Percentiles rank a stretch among this genome's conserved stretches.
These are phyloP conservation scores for Globisporangium apiculatum DNA, from an alignment of 352 stramenopile genomes.

Conservation along the genomic window DNA sequence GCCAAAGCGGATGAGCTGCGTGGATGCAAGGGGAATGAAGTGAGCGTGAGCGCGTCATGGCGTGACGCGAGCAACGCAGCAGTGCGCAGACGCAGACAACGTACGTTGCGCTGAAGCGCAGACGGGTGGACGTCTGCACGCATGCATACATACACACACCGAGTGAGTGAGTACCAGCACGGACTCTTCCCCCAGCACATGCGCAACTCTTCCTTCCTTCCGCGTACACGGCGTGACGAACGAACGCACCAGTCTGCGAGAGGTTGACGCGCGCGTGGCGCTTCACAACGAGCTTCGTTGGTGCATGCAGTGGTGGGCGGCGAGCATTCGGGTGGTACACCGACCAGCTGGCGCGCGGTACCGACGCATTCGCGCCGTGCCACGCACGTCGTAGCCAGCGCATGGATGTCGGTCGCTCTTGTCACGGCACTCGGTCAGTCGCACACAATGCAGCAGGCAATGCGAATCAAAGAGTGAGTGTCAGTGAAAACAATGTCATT, in stretches of 20 bases:
- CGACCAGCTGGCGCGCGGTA: conserved; percentile 41
- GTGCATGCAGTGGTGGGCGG: conserved; percentile 19
- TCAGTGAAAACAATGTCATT: neutral
- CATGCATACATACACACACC: neutral
- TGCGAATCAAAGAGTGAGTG: neutral
- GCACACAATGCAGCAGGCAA: neutral
- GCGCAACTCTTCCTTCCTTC: too few relatives aligned
- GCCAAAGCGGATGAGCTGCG: conserved; percentile 34
- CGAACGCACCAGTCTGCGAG: conserved; percentile 29
- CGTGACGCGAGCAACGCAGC: neutral
- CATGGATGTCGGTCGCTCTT: conserved; percentile 2
- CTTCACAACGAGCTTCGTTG: conserved; percentile 28
- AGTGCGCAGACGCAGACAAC: neutral
- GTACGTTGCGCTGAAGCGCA: conserved; percentile 30
- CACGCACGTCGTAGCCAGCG: conserved; percentile 24
- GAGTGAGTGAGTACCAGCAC: too few relatives aligned
- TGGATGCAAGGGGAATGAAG: neutral
- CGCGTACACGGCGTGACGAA: too few relatives aligned
- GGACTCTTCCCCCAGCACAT: too few relatives aligned
- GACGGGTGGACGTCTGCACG: conserved; percentile 19
- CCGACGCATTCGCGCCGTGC: conserved; percentile 5
- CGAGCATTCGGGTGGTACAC: conserved; percentile 33
- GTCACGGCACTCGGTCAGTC: too few relatives aligned
- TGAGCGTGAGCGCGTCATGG: neutral
- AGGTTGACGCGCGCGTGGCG: conserved; percentile 28